Conservation (phyloP, 768 basidiomycete genomes). For the Myochromella boudieri region DNA sequence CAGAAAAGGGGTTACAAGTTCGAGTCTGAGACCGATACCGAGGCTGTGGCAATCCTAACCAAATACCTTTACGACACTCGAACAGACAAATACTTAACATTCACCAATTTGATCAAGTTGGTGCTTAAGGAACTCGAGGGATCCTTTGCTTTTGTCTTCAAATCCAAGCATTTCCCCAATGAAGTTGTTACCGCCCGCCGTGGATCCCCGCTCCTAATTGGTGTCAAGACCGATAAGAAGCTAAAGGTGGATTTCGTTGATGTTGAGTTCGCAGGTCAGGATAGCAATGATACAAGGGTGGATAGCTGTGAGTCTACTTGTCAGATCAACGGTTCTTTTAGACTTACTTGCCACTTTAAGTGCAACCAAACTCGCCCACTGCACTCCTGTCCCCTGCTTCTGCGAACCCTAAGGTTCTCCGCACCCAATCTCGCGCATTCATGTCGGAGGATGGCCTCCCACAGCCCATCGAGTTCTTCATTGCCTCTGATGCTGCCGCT, state of each 20-base stretch:
- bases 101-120: conserved; percentile 91
- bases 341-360: conserved; percentile 19
- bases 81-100: conserved; percentile 78
- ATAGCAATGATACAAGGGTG: conserved; percentile 41
- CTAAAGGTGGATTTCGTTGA: conserved; percentile 99
- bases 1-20: conserved; percentile 96
- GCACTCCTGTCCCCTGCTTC: conserved; percentile 65
- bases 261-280: conserved; percentile 87
- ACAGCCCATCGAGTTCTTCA: conserved; percentile 99
- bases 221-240: conserved; percentile 99
- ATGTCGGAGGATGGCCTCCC: conserved; percentile 98
- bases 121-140: conserved; percentile 98
- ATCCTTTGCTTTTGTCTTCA: conserved; percentile 99
- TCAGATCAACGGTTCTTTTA: conserved; percentile 1
- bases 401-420: conserved; percentile 75
- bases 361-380: conserved; percentile 52
- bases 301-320: conserved; percentile 37
- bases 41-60: conserved; percentile 92
- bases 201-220: conserved; percentile 93
- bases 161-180: conserved; percentile 92
- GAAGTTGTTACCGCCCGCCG: conserved; percentile 95
- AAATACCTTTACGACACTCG: conserved; percentile 98
- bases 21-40: conserved; percentile 95
- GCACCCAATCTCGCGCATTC: conserved; percentile 96
- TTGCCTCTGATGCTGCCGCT: conserved; percentile 95